A percentile compares a stretch with the other conserved stretches of the same genome.
These are phyloP conservation scores for Hanseniaspora meyeri DNA, from an alignment of 805 yeast genomes.

Conservation along the genomic window DNA sequence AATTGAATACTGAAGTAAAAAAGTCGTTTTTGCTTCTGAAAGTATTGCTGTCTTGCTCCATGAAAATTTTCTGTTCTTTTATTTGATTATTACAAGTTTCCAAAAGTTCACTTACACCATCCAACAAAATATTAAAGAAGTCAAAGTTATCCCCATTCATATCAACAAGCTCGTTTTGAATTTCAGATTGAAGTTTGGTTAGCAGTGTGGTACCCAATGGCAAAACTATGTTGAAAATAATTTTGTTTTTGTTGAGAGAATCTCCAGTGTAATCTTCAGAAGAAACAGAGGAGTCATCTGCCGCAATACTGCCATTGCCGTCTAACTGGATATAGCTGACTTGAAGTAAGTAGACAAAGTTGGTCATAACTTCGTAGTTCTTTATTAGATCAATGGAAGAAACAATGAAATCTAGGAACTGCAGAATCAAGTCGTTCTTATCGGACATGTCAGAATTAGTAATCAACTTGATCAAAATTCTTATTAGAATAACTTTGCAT, in stretches of 20 bases:
- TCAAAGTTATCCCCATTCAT: conserved; percentile 34
- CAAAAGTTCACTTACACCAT: conserved; percentile 58
- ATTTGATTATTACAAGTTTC: conserved; percentile 18
- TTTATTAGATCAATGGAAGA: conserved; percentile 37
- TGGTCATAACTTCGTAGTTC: conserved; percentile 28
- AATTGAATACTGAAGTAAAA: background rate
- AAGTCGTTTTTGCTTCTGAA: conserved; percentile 6
- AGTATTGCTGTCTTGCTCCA: background rate
- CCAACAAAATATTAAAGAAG: conserved; percentile 34
- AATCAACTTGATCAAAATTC: background rate
- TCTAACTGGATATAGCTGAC: conserved; percentile 39
- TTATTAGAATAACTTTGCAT: background rate
- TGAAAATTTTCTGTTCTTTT: conserved; percentile 15
- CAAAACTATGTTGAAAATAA: conserved; percentile 44
- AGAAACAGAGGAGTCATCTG: background rate
- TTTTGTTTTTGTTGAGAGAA: conserved; percentile 22
- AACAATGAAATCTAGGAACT: conserved; percentile 36
- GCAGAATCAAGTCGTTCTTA: conserved; percentile 23
- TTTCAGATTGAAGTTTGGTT: conserved; percentile 21
- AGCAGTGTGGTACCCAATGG: conserved; percentile 39
- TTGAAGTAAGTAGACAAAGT: conserved; percentile 35
- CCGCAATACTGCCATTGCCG: conserved; percentile 16
- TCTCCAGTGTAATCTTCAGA: background rate
- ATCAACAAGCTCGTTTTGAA: conserved; percentile 15
- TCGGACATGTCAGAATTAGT: conserved; percentile 21